Evolutionary conservation across 768 basidiomycete genomes (phyloP), one percentile per base, ranked within the genome.

Genomic region (Collybia sordida): DNA sequence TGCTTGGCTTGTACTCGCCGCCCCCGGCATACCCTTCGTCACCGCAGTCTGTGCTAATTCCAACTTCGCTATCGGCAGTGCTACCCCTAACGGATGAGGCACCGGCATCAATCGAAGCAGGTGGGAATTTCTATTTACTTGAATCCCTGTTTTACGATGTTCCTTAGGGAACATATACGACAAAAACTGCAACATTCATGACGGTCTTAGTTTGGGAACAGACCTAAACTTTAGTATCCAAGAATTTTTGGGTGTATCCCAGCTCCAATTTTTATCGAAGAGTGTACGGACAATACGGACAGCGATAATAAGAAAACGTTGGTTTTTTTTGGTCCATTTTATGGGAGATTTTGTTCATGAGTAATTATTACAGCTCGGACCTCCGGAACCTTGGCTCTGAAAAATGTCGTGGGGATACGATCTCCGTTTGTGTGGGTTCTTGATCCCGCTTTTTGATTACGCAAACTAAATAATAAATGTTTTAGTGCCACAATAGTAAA

Each of bases 171-270:
- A 52, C 36, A 61, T 70, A 19, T 68, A 62, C 41, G 56, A 67
- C 47, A 53, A 56, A 50, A 56, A 17, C 40, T 70, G 67, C 62
- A 55, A 59, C 11, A 37, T 51, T 12, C 64, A 66, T 37, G 62
- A 67, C 45, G 54, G 61, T 0, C 41, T 67, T 39, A 65, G 60
- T 14, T n/a, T n/a, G n/a, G n/a, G n/a, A n/a, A 65, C 67, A 35
- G 62, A 39, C 17, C 7, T 50, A 14, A 70, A 70, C 43, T 64
- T 66, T 0, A 68, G 68, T 59, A 53, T 31, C 18, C 23, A 55
- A 44, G 64, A 6, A 65, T 60, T 7, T 70, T 70, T 36, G 64
- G 60, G 2, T 68, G 64, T 51, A 59, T 55, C 21, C 54, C 66
- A 19, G 45, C 64, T 22, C 68, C 66, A 3, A 52, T 68, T 43